These are phyloP conservation scores for Pneumocystis jirovecii DNA, from an alignment of 1,139 yeast genomes.

Conservation along the genomic window DNA sequence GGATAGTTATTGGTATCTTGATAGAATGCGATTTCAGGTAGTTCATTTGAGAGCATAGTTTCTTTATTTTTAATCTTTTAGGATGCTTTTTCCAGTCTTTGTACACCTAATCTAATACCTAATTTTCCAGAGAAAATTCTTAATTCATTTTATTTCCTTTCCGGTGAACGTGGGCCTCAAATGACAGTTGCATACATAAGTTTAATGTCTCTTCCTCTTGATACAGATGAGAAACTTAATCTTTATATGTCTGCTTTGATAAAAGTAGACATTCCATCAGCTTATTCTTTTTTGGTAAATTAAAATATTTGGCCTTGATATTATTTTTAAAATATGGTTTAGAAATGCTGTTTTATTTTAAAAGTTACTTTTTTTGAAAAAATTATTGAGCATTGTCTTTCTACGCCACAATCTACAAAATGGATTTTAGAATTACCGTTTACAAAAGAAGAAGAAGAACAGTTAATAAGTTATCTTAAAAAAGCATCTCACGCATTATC, in stretches of 20 bases:
- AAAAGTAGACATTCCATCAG: neutral
- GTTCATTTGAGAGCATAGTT: neutral
- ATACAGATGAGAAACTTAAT: neutral
- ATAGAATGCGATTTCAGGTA: neutral
- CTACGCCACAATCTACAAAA: neutral
- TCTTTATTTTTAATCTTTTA: neutral
- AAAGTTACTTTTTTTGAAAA: neutral
- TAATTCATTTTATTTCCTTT: neutral
- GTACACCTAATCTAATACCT: neutral
- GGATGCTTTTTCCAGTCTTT: neutral
- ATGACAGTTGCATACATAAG: neutral
- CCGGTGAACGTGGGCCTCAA: neutral
- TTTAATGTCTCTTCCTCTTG: neutral
- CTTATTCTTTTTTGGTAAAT: neutral
- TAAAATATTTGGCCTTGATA: neutral
- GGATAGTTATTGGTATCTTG: slow-evolving; percentile 1
- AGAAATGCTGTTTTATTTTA: neutral
- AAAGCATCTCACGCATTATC: neutral
- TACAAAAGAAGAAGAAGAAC: slow-evolving; percentile 1
- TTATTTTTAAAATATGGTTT: neutral
- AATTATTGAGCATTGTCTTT: slow-evolving; percentile 1
- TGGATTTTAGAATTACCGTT: neutral
- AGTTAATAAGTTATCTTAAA: neutral
- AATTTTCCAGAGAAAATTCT: slow-evolving; percentile 1
- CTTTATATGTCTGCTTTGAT: neutral